phyloP scores from a whole-genome alignment of 2,329 filamentous ascomycete species.

The Harringtonia aguacate region DNA sequence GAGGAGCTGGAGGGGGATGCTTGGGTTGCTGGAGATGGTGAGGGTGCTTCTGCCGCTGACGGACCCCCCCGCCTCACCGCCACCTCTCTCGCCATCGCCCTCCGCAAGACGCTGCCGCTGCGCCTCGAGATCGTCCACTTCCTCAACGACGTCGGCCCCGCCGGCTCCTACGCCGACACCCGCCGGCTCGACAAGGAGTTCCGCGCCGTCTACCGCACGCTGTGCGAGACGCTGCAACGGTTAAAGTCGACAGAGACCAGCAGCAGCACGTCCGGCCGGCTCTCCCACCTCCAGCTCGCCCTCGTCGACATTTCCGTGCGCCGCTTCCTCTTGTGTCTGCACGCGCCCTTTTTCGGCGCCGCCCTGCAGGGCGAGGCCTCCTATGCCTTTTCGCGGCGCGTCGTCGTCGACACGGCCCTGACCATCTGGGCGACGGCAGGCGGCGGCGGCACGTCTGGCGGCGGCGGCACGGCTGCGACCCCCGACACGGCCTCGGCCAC shows the following conservation, averaged over 20 bases:
- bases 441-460: too few relatives aligned
- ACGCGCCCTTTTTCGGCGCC: conserved; percentile 34
- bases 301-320: conserved; percentile 30
- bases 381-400: conserved; percentile 42
- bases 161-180: conserved; percentile 33
- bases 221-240: conserved; percentile 19
- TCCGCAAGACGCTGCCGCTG: conserved; percentile 29
- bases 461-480: too few relatives aligned
- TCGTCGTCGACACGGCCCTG: conserved; percentile 28
- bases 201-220: conserved; percentile 23
- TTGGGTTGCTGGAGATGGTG: not conserved
- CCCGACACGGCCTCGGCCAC: too few relatives aligned
- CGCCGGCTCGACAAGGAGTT: conserved; percentile 33
- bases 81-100: conserved; percentile 36
- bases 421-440: too few relatives aligned
- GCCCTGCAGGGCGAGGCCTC: conserved; percentile 30
- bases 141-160: conserved; percentile 33
- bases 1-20: conserved; percentile 25
- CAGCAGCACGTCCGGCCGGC: not conserved
- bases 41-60: not conserved
- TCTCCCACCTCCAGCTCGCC: conserved; percentile 24
- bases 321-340: conserved; percentile 39
- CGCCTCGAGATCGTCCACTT: conserved; percentile 32
- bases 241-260: conserved; percentile 9
- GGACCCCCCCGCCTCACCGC: conserved; percentile 24